Evolutionary conservation across 2,329 filamentous ascomycete genomes (phyloP), one percentile per base, ranked within the genome.

Genomic region (Alternaria dauci): DNA sequence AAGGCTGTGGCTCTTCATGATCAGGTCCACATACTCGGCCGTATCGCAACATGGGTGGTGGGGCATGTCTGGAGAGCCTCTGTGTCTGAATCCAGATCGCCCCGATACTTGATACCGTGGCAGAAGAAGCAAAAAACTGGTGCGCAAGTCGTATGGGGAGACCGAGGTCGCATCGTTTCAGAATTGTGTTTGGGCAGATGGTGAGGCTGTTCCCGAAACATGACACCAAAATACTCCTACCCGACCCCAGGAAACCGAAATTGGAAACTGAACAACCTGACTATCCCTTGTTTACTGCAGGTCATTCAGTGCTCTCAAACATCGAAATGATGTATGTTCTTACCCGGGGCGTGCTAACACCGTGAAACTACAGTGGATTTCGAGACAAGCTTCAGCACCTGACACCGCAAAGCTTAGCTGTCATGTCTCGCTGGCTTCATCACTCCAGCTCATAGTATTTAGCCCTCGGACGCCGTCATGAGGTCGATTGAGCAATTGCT

Each of bases 121-220:
- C 46, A 32, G 44, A 56, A 39, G 28, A 25, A 43, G 46, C 28
- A 59, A 44, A 7, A 23, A n/a, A 8, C 12, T 48, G 52, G 47
- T 23, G 52, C 52, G 30, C 18, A 43, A 46, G 32, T 23, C 32
- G 41, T 44, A 34, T 51, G 39, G 25, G 30, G 50, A 25, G 34
- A 23, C 20, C 25, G 39, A 44, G 66, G 66, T 61, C 57, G 55
- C 41, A 50, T 65, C 71, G 71, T 75, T 75, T 75, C 72, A 72
- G 62, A 56, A 38, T 43, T 50, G 47, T 56, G 66, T 71, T 66
- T 69, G 66, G 67, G 66, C 63, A 68, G 56, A 65, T 69, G 58
- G 65, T 65, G 61, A 71, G 58, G 68, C 59, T 69, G 58, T 25
- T 60, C 53, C 56, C 63, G 67, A 72, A 74, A 72, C 70, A 65